Evolutionary conservation across 176 grass and related monocot species (phyloP).

Genomic region (Carex myosuroides): DNA sequence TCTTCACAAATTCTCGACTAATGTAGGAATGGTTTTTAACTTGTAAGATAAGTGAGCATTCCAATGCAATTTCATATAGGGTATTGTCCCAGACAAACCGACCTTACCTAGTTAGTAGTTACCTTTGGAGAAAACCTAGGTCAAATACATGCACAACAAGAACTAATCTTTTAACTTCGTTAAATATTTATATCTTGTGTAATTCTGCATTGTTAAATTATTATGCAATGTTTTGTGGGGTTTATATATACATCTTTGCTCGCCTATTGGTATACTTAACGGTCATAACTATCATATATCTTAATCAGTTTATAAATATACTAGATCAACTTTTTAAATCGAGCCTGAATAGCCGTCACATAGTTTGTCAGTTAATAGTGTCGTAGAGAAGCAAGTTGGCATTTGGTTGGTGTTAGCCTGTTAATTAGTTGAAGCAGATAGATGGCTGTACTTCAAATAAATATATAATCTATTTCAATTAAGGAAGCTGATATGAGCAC

Average conservation of each 20-base stretch:
- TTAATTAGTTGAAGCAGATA: neutral
- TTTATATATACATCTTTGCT: neutral
- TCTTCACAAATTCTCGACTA: neutral
- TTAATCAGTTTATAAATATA: neutral
- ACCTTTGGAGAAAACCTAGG: constrained; percentile 12
- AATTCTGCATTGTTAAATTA: neutral
- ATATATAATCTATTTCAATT: neutral
- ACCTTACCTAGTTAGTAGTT: neutral
- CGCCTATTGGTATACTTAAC: neutral
- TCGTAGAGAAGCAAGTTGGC: neutral
- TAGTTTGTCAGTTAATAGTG: neutral
- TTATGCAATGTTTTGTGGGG: no score
- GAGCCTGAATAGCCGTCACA: neutral
- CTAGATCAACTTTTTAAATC: neutral
- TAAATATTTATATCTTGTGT: neutral
- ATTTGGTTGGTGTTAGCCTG: neutral
- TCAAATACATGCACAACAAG: neutral
- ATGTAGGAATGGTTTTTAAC: neutral
- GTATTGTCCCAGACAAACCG: constrained; percentile 11
- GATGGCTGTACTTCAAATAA: neutral
- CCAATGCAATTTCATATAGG: constrained; percentile 4
- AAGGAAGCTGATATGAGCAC: no score
- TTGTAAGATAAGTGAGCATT: neutral
- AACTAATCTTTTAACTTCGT: neutral
- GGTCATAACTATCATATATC: neutral